phyloP scores from a whole-genome alignment of 1,284 basidiomycete species.

The Gomphus bonarii region DNA sequence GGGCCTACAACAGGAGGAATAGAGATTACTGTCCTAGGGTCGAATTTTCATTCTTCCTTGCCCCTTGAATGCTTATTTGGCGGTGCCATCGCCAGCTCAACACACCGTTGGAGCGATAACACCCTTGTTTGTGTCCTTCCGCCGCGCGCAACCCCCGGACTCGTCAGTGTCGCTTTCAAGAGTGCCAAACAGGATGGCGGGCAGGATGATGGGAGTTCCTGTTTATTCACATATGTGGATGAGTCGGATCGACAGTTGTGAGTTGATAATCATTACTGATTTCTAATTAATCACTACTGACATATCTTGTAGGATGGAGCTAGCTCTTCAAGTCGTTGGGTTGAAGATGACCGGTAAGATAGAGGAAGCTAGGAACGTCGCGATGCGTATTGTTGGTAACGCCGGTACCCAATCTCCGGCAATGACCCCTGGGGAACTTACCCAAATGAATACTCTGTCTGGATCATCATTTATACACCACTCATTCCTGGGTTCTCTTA shows the following conservation, averaged over 20 bases:
- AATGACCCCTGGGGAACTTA: slow-evolving; percentile 30
- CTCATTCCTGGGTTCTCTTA: slow-evolving; percentile 39
- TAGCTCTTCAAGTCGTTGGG: slow-evolving; percentile 90
- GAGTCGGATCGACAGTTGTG: slow-evolving; percentile 81
- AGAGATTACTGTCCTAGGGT: slow-evolving; percentile 89
- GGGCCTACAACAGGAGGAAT: slow-evolving; percentile 92
- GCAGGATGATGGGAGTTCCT: slow-evolving; percentile 39
- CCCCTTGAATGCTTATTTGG: slow-evolving; percentile 82
- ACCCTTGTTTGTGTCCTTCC: slow-evolving; percentile 91
- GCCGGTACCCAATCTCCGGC: slow-evolving; percentile 30
- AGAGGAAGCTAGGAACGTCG: slow-evolving; percentile 86
- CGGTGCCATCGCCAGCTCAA: slow-evolving; percentile 70
- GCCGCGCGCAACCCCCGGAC: slow-evolving; percentile 71
- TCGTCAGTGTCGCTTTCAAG: slow-evolving; percentile 85
- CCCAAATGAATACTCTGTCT: slow-evolving; percentile 39
- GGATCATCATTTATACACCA: slow-evolving; percentile 37
- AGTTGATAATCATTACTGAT: slow-evolving; percentile 25
- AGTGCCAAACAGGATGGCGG: slow-evolving; percentile 44
- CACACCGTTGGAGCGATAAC: slow-evolving; percentile 88
- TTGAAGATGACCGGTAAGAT: slow-evolving; percentile 95
- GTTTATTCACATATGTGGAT: slow-evolving; percentile 84
- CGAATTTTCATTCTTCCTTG: slow-evolving; percentile 70
- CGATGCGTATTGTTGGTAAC: slow-evolving; percentile 70
- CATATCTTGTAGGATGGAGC: slow-evolving; percentile 64
- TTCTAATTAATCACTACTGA: slow-evolving; percentile 16